These are phyloP conservation scores for Annulohypoxylon maeteangense DNA, from an alignment of 495 filamentous ascomycete species.

Conservation along the genomic window DNA sequence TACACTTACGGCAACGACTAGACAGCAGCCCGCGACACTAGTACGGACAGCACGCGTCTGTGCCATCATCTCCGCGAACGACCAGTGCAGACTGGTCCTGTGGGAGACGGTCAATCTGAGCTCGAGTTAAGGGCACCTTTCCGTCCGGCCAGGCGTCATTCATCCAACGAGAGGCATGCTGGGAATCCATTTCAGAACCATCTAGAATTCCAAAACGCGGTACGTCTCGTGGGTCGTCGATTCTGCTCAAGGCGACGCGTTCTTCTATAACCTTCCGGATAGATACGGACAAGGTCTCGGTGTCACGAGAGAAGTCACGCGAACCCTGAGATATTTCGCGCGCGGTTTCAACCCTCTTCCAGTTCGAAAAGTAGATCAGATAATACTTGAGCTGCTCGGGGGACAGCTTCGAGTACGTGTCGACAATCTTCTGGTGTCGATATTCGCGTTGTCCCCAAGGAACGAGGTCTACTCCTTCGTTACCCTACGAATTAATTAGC, in stretches of 20 bases:
- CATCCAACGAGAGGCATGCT: background rate
- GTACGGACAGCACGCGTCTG: background rate
- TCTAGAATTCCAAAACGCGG: conserved; percentile 42
- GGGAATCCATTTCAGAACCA: conserved; percentile 5
- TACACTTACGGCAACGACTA: conserved; percentile 4
- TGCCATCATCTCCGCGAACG: conserved; percentile 24
- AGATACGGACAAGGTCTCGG: conserved; percentile 38
- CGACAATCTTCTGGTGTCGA: conserved; percentile 49
- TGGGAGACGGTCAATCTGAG: background rate
- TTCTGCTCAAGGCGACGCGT: conserved; percentile 8
- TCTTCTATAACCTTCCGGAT: conserved; percentile 38
- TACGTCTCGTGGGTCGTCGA: background rate
- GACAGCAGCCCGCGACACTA: background rate
- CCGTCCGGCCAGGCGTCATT: conserved; percentile 21
- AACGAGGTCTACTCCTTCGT: conserved; percentile 42
- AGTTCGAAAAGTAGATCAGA: conserved; percentile 45
- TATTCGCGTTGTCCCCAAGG: conserved; percentile 50
- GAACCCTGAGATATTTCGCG: conserved; percentile 33
- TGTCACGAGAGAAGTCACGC: conserved; percentile 33
- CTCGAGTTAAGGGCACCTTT: background rate
- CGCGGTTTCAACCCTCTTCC: conserved; percentile 44
- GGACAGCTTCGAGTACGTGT: conserved; percentile 52
- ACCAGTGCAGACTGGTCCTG: background rate
- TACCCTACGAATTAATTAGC: conserved; percentile 24
- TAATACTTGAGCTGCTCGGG: conserved; percentile 51